Evolutionary conservation across 1,284 basidiomycete species (phyloP), one percentile per base, ranked within the genome.

Genomic region (Xanthoconium separans): DNA sequence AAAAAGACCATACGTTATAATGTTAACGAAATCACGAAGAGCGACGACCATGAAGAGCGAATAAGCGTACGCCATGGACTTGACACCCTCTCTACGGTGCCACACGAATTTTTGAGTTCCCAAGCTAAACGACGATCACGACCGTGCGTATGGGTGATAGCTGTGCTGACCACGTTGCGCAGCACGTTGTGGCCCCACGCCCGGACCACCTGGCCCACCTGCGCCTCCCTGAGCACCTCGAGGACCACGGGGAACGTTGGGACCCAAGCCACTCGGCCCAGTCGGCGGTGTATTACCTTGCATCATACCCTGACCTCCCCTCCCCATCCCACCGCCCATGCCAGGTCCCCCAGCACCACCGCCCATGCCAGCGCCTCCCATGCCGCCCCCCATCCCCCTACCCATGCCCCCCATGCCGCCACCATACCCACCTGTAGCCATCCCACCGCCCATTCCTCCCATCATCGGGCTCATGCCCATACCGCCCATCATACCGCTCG

Each of bases 111-210:
- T 64, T 64, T 66, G 52, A 55, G 37, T 29, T 33, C 44, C 40
- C 42, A 49, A 18, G 33, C 31, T 4, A 13, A 36, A 41, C 15
- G 47, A 44, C 34, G 37, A 55, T 63, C 59, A 66, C 66, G 64
- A 87, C 60, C 88, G 85, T 36, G 87, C 83, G 61, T 91, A 91
- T 2, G 89, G 89, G 64, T 91, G 89, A 70, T 88, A 91, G 61
- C 81, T 81, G 69, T 91, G 88, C 65, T 87, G 84, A 30, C 87
- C 86, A 42, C 88, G 70, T 63, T 84, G 83, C 1, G 79, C 83
- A 15, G 79, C 77, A 58, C 91, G 77, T 70, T 92, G 89, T 1
- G 91, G 91, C 0, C 89, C 89, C 36, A 87, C 82, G 3, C 77
- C 71, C 4, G 68, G 69, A 12, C 76, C 80, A 34, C 71, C 54